Conservation (phyloP, 441 rosid species). For the Euphorbia celastroides region DNA sequence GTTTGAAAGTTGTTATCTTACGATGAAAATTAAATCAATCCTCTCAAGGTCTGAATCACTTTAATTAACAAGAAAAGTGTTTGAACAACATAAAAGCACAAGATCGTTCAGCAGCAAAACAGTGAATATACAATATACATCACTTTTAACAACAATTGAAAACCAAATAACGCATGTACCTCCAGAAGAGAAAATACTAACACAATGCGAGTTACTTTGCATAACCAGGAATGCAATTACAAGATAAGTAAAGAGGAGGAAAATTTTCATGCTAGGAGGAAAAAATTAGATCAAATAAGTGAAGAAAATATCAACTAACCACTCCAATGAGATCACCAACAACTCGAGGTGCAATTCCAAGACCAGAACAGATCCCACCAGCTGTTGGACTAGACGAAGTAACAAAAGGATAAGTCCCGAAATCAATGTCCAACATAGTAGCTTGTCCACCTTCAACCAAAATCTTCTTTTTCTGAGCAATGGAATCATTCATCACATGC, state of each 20-base stretch:
- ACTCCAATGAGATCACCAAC: constrained; percentile 92
- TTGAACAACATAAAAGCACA: not conserved
- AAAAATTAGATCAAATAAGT: not conserved
- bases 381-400: constrained; percentile 98
- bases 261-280: not conserved
- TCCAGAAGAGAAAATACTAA: not conserved
- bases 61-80: not conserved
- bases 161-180: not conserved
- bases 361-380: constrained; percentile 93
- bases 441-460: constrained; percentile 99
- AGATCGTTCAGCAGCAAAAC: not conserved
- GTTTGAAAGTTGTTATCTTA: not conserved
- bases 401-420: constrained; percentile 97
- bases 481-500: constrained; percentile 71
- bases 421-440: constrained; percentile 94
- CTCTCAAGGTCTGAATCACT: not conserved
- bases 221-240: not conserved
- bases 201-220: not conserved
- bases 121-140: not conserved
- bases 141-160: not conserved
- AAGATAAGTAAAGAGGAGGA: constrained; percentile 4
- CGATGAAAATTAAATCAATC: not conserved
- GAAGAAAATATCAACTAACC: constrained; percentile 39
- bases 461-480: constrained; percentile 65
- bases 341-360: constrained; percentile 88